Evolutionary conservation across 768 basidiomycete genomes (phyloP), one percentile per base, ranked within the genome.

Genomic region (Termitomyces sp.): DNA sequence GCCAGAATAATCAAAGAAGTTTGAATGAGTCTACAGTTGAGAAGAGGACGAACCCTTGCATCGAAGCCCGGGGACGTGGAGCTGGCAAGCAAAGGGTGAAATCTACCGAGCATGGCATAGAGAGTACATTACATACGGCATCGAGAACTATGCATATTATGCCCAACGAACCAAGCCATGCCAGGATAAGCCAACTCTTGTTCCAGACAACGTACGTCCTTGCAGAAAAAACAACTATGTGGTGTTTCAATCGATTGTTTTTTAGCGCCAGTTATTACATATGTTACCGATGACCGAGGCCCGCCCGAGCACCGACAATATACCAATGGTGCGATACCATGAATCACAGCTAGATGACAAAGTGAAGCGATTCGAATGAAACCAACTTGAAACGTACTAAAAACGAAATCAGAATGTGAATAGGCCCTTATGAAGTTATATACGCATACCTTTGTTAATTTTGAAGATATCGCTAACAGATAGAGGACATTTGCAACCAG

Each of bases 401-500:
- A 28, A 50, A 11, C 19, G 12, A 27, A 9, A 27, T 50, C 35
- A 52, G 48, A 16, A 19, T 34, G 25, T 50, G 35, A 12, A 39
- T 17, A 39, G n/a, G 11, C 17, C 11, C 27, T 27, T 7, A 14
- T 23, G 16, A 30, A 42, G n/a, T 5, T 19, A 53, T 30, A 11
- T 16, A 6, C 1, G 55, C 51, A 0, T 52, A 62, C 62, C 59
- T 61, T 58, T 11, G 59, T 32, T n/a, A 64, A 37, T 45, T 50
- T 55, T 11, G 44, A 28, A 3, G 60, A 48, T 41, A 69, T 64
- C 0, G 65, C 63, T 30, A 69, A 45, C 12, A 68, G 41, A 49
- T 68, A 69, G 5, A 68, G 41, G n/a, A 69, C 42, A 27, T 68
- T 68, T 19, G 66, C 66, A 3, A 64, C 46, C 9, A 70, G 54